Conservation (phyloP, 352 stramenopile species). For the Phytophthora colocasiae region DNA sequence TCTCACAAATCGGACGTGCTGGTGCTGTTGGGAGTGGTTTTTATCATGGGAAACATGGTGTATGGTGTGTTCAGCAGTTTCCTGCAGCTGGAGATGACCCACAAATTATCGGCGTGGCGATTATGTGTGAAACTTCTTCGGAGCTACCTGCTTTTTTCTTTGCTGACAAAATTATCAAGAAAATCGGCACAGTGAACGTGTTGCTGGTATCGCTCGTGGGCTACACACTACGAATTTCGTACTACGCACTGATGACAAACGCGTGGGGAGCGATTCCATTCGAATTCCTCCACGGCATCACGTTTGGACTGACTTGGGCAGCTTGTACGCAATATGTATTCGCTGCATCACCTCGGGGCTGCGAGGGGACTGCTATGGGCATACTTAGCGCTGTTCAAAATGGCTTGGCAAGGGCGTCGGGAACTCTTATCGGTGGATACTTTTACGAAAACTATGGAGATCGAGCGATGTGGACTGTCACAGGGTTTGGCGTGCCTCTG, state of each 20-base stretch:
- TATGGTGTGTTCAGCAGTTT: constrained; percentile 77
- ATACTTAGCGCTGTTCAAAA: constrained; percentile 78
- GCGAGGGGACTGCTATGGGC: constrained; percentile 74
- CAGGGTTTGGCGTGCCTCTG: constrained; percentile 67
- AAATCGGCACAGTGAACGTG: constrained; percentile 71
- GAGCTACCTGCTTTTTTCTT: constrained; percentile 85
- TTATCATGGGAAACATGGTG: constrained; percentile 83
- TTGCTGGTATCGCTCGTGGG: constrained; percentile 67
- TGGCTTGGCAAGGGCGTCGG: constrained; percentile 59
- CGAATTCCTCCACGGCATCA: constrained; percentile 78
- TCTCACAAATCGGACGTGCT: constrained; percentile 58
- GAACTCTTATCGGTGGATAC: constrained; percentile 74
- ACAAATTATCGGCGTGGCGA: constrained; percentile 76
- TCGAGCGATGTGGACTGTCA: constrained; percentile 70
- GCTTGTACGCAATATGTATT: constrained; percentile 80
- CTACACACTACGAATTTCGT: constrained; percentile 69
- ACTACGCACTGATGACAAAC: constrained; percentile 79
- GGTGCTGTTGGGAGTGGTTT: constrained; percentile 67
- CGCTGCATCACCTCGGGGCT: constrained; percentile 54
- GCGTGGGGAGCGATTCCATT: constrained; percentile 79
- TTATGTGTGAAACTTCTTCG: constrained; percentile 77
- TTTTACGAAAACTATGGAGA: constrained; percentile 78
- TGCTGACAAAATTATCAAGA: constrained; percentile 70
- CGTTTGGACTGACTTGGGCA: constrained; percentile 74
- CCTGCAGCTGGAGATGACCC: constrained; percentile 69